These are phyloP conservation scores for Xylariaceae sp. DNA, from an alignment of 2,329 filamentous ascomycete genomes.

Conservation along the genomic window DNA sequence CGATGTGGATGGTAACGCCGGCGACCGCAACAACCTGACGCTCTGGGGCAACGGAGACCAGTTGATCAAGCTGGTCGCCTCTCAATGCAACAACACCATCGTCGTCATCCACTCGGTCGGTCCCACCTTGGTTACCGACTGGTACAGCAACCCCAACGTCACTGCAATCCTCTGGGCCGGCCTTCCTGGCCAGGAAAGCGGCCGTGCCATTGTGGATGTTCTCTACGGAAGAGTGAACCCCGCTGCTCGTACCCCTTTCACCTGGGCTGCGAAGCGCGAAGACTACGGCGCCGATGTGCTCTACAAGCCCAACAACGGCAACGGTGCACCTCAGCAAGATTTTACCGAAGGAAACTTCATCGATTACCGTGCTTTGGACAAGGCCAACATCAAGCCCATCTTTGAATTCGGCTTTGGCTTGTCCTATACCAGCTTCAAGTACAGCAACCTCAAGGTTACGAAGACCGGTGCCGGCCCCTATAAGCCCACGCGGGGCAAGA, in stretches of 20 bases:
- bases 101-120: slow-evolving; percentile 85
- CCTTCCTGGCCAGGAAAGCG: slow-evolving; percentile 76
- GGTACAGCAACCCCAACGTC: slow-evolving; percentile 70
- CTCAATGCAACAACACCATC: slow-evolving; percentile 79
- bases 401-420: slow-evolving; percentile 80
- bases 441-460: slow-evolving; percentile 59
- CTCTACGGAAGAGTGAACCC: slow-evolving; percentile 78
- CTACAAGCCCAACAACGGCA: slow-evolving; percentile 63
- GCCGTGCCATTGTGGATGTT: slow-evolving; percentile 73
- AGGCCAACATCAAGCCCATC: slow-evolving; percentile 57
- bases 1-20: slow-evolving; percentile 71
- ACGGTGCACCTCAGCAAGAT: slow-evolving; percentile 61
- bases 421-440: slow-evolving; percentile 73
- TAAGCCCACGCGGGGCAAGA: slow-evolving; percentile 55
- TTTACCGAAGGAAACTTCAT: slow-evolving; percentile 77
- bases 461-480: slow-evolving; percentile 48
- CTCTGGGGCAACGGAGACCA: slow-evolving; percentile 79
- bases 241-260: slow-evolving; percentile 72
- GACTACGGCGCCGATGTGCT: slow-evolving; percentile 66
- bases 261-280: slow-evolving; percentile 62
- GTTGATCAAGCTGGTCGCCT: slow-evolving; percentile 74
- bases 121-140: slow-evolving; percentile 70
- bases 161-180: slow-evolving; percentile 81
- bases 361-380: slow-evolving; percentile 74
- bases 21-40: slow-evolving; percentile 89